Evolutionary conservation across 352 stramenopile genomes (phyloP).

Genomic region (Globisporangium echinulatum): DNA sequence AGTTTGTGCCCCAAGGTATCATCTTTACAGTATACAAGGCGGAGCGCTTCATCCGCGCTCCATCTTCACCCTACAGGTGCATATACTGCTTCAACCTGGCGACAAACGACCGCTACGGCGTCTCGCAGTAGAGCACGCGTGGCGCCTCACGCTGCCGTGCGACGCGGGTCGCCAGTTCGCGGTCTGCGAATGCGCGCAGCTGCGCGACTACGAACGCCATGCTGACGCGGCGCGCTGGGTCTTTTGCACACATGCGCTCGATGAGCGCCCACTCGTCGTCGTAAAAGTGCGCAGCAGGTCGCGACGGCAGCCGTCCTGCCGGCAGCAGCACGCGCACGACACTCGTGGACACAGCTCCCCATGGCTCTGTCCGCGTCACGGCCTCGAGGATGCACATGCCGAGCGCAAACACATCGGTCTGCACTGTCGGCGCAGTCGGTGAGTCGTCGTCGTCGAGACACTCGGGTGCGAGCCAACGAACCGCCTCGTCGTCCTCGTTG

Average conservation of each 20-base stretch:
- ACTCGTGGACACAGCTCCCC: constrained; percentile 4
- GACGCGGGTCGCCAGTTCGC: constrained; percentile 1
- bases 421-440: background rate
- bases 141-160: constrained; percentile 6
- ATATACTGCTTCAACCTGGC: too few species aligned
- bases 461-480: constrained; percentile 9
- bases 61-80: too few species aligned
- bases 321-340: constrained; percentile 4
- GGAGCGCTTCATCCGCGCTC: too few species aligned
- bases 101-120: too few species aligned
- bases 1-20: too few species aligned
- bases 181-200: constrained; percentile 7
- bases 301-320: constrained; percentile 2
- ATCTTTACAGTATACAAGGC: too few species aligned
- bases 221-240: background rate
- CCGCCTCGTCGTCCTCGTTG: constrained; percentile 1
- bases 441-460: constrained; percentile 2
- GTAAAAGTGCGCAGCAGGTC: background rate
- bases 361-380: constrained; percentile 5
- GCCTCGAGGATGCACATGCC: constrained; percentile 11
- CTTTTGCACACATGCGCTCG: constrained; percentile 12
- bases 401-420: constrained; percentile 7
- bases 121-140: constrained; percentile 5
- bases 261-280: constrained; percentile 11
- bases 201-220: constrained; percentile 4